Base-by-base conservation (phyloP, 805 yeast species). In the Candida nemodendra region DNA sequence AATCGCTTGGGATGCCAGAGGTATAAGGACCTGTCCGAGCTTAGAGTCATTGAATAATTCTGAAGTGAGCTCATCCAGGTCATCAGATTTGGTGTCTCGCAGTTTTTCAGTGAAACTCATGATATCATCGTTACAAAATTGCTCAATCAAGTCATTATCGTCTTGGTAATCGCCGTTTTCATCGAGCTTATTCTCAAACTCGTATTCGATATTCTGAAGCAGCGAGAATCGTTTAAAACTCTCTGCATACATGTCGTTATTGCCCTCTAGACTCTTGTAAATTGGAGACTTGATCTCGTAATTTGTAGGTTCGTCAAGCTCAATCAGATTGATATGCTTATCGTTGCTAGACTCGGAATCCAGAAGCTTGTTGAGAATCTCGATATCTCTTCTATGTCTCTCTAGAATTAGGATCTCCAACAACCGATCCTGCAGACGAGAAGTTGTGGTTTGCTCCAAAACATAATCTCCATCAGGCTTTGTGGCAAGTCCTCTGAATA, bases 221-320 rank as follows among this genome's bases (percentile, higher is more conserved):
- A 63, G 36, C 2, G 67, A 59, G 28, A 66, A 56, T 34, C 53
- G 54, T 26, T 38, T 49, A 38, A 62, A 65, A n/a, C 56, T 54
- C 4, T 44, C 48, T 9, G 40, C 39, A 38, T 59, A 56, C 1
- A 41, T 40, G 1, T 47, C 56, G 7, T 36, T 39, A 6, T 48
- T 39, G 2, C 35, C 33, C 16, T 45, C 33, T 14, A 65, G 56
- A 11, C 52, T 43, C 24, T 47, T 42, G 31, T 37, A 59, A 18
- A 48, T 45, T 0, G 63, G 62, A 0, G 69, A 63, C 39, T 60
- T 64, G 34, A 65, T 61, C 28, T 62, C 62, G 36, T 66, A 66
- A 6, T 39, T 39, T 19, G 41, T 36, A 7, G 65, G 65, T 17
- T 61, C 48, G n/a, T 39, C 32, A 28, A 64, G 45, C 23, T 49